phyloP scores from a whole-genome alignment of 345 rosid genomes.

The Durio zibethinus region DNA sequence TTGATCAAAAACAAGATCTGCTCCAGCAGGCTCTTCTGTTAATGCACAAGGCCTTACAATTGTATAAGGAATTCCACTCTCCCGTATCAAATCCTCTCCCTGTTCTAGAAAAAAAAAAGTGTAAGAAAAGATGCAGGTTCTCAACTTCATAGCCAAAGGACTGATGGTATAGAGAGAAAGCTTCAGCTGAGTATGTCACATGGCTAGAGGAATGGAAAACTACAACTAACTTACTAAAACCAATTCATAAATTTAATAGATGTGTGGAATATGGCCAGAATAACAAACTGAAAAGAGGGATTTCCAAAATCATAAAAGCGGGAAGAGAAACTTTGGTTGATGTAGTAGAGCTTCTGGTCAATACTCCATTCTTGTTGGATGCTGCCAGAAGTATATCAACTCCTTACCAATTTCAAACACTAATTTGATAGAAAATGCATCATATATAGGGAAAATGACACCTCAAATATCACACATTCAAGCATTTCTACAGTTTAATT shows the following conservation, averaged over 20 bases:
- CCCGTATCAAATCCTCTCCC: constrained; percentile 88
- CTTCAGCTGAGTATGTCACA: neutral
- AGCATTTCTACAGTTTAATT: neutral
- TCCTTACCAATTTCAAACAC: neutral
- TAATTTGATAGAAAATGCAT: neutral
- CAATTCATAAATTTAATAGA: neutral
- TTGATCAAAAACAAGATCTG: constrained; percentile 87
- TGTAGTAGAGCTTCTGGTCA: neutral
- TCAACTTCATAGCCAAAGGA: constrained; percentile 1
- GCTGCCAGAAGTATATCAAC: neutral
- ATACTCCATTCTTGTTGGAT: neutral
- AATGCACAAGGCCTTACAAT: constrained; percentile 91
- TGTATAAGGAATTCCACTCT: constrained; percentile 81
- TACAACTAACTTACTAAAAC: neutral
- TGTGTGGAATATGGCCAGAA: neutral
- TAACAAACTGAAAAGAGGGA: neutral
- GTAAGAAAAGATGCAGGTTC: neutral
- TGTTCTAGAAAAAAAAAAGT: constrained; percentile 15
- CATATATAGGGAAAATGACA: neutral
- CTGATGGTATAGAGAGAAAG: neutral
- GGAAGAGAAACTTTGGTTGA: neutral
- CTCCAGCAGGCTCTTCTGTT: constrained; percentile 98
- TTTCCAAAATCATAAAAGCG: constrained; percentile 1
- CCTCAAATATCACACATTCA: neutral
- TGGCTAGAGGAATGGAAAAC: neutral